A percentile compares a stretch with the other conserved stretches of the same genome.
Conservation (phyloP, 805 yeast genomes). For the Lipomyces chichibuensis region DNA sequence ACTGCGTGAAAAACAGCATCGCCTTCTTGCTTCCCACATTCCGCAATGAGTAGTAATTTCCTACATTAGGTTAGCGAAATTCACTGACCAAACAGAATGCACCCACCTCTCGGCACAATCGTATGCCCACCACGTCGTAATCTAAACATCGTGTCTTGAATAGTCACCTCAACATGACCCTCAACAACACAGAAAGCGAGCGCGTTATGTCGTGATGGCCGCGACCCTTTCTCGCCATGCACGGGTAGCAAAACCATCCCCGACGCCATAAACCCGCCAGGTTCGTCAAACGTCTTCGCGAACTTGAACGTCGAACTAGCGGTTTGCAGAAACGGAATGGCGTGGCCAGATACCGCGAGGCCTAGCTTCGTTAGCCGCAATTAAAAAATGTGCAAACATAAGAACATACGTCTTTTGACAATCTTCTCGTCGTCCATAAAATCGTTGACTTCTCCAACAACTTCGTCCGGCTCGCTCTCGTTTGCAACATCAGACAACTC, state of each 20-base stretch:
- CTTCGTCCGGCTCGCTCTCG: constrained; percentile 25
- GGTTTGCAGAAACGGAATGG: constrained; percentile 22
- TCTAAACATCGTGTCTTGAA: constrained; percentile 61
- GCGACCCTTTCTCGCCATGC: constrained; percentile 61
- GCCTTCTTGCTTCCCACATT: constrained; percentile 61
- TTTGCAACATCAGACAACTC: constrained; percentile 17
- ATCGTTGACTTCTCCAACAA: constrained; percentile 25
- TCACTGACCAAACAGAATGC: background rate
- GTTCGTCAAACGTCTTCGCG: constrained; percentile 36
- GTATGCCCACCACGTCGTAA: constrained; percentile 76
- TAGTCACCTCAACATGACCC: constrained; percentile 70
- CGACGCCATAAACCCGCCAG: constrained; percentile 57
- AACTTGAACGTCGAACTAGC: constrained; percentile 23
- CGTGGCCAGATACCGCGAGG: constrained; percentile 32
- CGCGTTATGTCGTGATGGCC: constrained; percentile 65
- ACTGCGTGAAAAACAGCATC: constrained; percentile 75
- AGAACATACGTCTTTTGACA: constrained; percentile 8
- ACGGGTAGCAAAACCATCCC: constrained; percentile 71
- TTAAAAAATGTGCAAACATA: background rate
- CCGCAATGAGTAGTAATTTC: constrained; percentile 22
- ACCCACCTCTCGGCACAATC: constrained; percentile 76
- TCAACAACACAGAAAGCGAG: constrained; percentile 74
- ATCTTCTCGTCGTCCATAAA: constrained; percentile 9
- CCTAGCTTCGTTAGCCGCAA: constrained; percentile 9
- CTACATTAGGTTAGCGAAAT: constrained; percentile 1